Percentiles rank a stretch among this genome's conserved stretches.
phyloP scores from a whole-genome alignment of 1,139 yeast species.

The Saccharomyces pastorianus region DNA sequence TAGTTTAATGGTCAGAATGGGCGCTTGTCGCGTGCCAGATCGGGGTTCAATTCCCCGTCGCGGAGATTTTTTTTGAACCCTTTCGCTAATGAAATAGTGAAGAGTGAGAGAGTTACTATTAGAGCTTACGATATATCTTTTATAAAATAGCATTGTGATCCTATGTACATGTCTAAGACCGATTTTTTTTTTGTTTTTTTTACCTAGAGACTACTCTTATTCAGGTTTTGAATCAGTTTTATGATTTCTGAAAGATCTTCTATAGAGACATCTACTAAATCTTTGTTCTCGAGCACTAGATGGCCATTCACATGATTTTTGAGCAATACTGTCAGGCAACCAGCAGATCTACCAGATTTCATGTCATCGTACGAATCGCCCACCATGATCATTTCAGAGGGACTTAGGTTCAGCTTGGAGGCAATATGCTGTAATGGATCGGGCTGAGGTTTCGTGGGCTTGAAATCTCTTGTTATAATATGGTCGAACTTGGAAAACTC shows the following conservation, averaged over 20 bases:
- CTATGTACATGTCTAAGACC: too few species aligned
- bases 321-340: conserved; percentile 46
- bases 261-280: conserved; percentile 36
- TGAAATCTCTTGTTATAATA: conserved; percentile 49
- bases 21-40: too few species aligned
- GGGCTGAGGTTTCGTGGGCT: conserved; percentile 60
- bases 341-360: conserved; percentile 51
- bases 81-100: too few species aligned
- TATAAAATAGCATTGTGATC: too few species aligned
- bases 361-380: conserved; percentile 64
- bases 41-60: too few species aligned
- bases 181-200: not conserved
- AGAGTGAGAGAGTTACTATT: too few species aligned
- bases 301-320: conserved; percentile 42
- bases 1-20: too few species aligned
- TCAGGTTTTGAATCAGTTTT: conserved; percentile 22
- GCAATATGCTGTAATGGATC: conserved; percentile 51
- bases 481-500: conserved; percentile 38
- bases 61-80: too few species aligned
- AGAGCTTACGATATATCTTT: too few species aligned
- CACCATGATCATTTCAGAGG: conserved; percentile 50
- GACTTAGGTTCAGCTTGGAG: conserved; percentile 37
- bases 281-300: conserved; percentile 32
- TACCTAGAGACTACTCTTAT: not conserved
- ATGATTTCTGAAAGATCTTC: conserved; percentile 39